Evolutionary conservation across 2,329 filamentous ascomycete species (phyloP).

Genomic region (Oidium heveae): DNA sequence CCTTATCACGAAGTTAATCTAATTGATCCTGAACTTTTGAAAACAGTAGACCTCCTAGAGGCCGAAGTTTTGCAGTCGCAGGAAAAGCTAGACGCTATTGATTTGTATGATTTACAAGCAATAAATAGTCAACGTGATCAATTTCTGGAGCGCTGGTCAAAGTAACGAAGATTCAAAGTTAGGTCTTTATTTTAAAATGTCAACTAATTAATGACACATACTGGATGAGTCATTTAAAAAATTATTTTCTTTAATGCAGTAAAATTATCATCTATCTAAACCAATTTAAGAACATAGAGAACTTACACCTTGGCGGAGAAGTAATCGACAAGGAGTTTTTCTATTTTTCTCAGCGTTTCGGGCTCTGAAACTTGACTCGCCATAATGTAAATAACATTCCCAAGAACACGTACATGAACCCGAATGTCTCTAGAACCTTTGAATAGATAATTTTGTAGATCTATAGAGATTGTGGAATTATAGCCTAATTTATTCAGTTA

Average conservation of each 20-base stretch:
- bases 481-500: constrained; percentile 5
- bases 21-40: constrained; percentile 26
- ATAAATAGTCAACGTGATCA: constrained; percentile 24
- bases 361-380: constrained; percentile 20
- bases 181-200: no score
- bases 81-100: constrained; percentile 13
- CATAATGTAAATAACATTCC: constrained; percentile 34
- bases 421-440: constrained; percentile 13
- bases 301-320: neutral
- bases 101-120: constrained; percentile 15
- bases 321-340: constrained; percentile 3
- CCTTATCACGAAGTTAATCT: constrained; percentile 23
- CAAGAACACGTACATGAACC: constrained; percentile 27
- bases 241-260: no score
- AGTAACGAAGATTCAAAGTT: neutral
- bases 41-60: constrained; percentile 18
- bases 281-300: no score
- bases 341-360: constrained; percentile 9
- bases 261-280: no score
- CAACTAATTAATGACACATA: no score
- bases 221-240: no score
- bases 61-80: constrained; percentile 17
- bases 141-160: constrained; percentile 20
- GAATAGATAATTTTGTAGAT: constrained; percentile 17
- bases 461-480: constrained; percentile 15